Base-by-base conservation (phyloP, 1,284 basidiomycete species). In the Pulchroboletus neoregius region DNA sequence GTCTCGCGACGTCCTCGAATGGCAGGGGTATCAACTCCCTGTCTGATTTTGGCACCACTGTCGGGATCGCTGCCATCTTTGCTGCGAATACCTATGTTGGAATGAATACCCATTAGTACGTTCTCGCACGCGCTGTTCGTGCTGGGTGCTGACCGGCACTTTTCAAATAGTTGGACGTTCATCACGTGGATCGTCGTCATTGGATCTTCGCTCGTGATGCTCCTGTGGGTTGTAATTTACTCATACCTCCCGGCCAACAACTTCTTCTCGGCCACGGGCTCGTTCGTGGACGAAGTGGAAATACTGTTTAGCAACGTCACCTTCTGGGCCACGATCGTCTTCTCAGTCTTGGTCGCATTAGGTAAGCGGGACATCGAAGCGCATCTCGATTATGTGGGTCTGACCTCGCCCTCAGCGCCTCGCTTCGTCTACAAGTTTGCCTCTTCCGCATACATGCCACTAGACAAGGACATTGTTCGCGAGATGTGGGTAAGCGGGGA, bases 11-110 rank as follows among this genome's bases (percentile, higher is more conserved):
- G 1, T 86, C 87, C 8, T 86, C 78, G 76, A 82, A 81, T 48
- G 91, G 90, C 12, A 82, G 71, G 58, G 79, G 79, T 20, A 84
- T 92, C 27, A 83, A 91, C 47, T 84, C 83, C 15, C 70, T 96
- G 15, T 77, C 86, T 36, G 92, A 97, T 64, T 87, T 96, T 55
- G 94, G 94, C n/a, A 94, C 94, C 2, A 94, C 93, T 0, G 83
- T 94, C 6, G 87, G 88, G 3, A 87, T 91, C 18, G 79, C 88
- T 11, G 91, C 91, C 5, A 93, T 97, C 50, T 79, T 93, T 45
- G 72, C 87, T 2, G 94, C 93, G 5, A 97, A 97, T 64, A 72
- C 80, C 35, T 94, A 86, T 60, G 90, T 96, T 50, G 92, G 91
- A 13, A 68, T 95, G 57, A 94, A 91, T 66, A 94, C 84, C 16